phyloP scores from a whole-genome alignment of 306 rosid genomes.

The Inga leiocalycina region DNA sequence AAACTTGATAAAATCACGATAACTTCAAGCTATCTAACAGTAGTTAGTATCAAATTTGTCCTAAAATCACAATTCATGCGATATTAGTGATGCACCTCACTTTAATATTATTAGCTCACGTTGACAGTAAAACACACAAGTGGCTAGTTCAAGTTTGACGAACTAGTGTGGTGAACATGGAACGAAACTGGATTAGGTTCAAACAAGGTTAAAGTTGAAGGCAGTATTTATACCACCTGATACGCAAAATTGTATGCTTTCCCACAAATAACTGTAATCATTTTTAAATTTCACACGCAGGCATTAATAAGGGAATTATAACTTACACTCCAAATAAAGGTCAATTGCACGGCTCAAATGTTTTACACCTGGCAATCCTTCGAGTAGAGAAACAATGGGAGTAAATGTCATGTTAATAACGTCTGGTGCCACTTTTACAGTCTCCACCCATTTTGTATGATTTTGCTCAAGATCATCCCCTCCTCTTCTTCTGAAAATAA shows the following conservation, averaged over 20 bases:
- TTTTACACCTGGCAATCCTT: constrained; percentile 81
- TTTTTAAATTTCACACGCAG: not conserved
- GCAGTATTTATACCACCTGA: not conserved
- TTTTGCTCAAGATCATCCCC: constrained; percentile 99
- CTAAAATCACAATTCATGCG: not conserved
- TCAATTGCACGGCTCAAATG: constrained; percentile 90
- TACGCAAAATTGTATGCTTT: not conserved
- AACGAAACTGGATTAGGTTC: not conserved
- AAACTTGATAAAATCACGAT: not conserved
- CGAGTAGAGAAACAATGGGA: constrained; percentile 88
- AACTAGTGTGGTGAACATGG: not conserved
- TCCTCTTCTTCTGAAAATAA: constrained; percentile 96
- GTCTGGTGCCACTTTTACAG: constrained; percentile 84
- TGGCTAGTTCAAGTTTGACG: not conserved
- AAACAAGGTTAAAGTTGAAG: not conserved
- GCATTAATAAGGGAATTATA: constrained; percentile 24
- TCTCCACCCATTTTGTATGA: constrained; percentile 88
- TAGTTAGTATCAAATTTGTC: not conserved
- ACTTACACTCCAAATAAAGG: constrained; percentile 88
- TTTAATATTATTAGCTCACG: not conserved
- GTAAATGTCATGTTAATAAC: constrained; percentile 94
- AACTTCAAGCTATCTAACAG: not conserved
- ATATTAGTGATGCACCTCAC: not conserved
- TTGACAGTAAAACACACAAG: not conserved
- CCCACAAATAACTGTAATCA: not conserved